A percentile compares a stretch with the other conserved stretches of the same genome.
Conservation (phyloP, 2,329 filamentous ascomycete species). For the Nemania bipapillata region DNA sequence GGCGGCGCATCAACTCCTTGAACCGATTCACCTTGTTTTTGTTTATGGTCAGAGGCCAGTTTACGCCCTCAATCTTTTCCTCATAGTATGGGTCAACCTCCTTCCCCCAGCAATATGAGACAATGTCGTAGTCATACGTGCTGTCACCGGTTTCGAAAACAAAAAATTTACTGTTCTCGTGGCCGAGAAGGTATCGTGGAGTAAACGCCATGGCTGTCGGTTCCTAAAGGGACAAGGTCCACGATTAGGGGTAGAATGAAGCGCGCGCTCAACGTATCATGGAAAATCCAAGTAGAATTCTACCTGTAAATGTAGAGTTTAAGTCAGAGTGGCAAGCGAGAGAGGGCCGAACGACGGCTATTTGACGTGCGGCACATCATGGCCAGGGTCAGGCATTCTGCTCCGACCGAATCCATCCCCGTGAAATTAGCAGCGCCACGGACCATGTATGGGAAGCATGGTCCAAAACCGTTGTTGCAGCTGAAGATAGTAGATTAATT, state of each 20-base stretch:
- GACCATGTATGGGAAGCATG: not conserved
- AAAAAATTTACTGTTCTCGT: constrained; percentile 27
- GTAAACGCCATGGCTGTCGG: constrained; percentile 14
- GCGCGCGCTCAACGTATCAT: not conserved
- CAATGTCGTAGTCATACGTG: constrained; percentile 30
- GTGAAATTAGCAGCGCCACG: constrained; percentile 5
- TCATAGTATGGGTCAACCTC: constrained; percentile 9
- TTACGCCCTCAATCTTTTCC: constrained; percentile 13
- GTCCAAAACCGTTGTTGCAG: not conserved
- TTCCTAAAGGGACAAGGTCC: not conserved
- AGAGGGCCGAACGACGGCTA: not conserved
- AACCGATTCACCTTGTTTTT: constrained; percentile 26
- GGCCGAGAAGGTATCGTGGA: constrained; percentile 25
- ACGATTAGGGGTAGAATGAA: not conserved
- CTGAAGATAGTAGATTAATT: constrained; percentile 12
- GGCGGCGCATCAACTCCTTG: constrained; percentile 27
- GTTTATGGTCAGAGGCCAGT: constrained; percentile 25
- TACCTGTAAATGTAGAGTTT: not conserved
- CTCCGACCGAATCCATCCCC: not conserved
- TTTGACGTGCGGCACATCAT: not conserved
- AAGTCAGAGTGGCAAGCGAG: not conserved
- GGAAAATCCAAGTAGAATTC: not conserved
- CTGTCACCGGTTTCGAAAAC: constrained; percentile 20
- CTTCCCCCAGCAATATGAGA: constrained; percentile 31
- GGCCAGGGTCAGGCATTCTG: not conserved